A percentile compares a stretch with the other conserved stretches of the same genome.
phyloP scores from a whole-genome alignment of 345 rosid genomes.

The Corchorus capsularis region DNA sequence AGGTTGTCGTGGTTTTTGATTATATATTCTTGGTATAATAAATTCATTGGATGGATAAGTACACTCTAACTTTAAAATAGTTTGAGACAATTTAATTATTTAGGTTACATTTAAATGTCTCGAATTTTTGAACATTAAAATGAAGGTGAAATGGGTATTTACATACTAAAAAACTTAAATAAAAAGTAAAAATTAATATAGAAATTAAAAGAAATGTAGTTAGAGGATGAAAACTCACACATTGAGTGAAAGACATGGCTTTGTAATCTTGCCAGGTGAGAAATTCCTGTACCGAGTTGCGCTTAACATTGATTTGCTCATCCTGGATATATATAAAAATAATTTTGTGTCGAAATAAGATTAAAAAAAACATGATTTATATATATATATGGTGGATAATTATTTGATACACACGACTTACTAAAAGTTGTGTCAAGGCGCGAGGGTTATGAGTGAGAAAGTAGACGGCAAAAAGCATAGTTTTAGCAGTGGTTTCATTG shows the following conservation, averaged over 20 bases:
- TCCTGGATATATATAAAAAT: constrained; percentile 38
- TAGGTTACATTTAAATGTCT: too few species aligned
- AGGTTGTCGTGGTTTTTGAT: too few species aligned
- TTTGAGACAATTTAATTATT: too few species aligned
- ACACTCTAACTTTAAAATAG: too few species aligned
- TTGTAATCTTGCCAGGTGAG: constrained; percentile 83
- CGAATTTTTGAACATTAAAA: neutral
- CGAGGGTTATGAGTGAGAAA: constrained; percentile 70
- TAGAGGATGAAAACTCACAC: constrained; percentile 47
- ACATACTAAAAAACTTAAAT: too few species aligned
- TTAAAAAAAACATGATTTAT: neutral
- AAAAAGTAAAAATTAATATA: too few species aligned
- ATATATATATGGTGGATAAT: neutral
- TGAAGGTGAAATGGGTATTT: too few species aligned
- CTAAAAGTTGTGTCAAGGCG: constrained; percentile 65
- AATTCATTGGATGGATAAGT: too few species aligned
- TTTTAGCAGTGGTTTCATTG: constrained; percentile 84
- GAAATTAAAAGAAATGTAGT: neutral
- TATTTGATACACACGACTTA: constrained; percentile 20
- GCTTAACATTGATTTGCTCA: constrained; percentile 56
- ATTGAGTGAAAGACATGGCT: constrained; percentile 82
- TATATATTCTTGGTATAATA: too few species aligned
- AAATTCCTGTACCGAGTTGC: constrained; percentile 23
- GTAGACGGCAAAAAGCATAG: constrained; percentile 80
- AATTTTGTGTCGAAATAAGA: neutral